These are phyloP conservation scores for Verticillium albo-atrum DNA, from an alignment of 2,329 filamentous ascomycete species.

Conservation along the genomic window DNA sequence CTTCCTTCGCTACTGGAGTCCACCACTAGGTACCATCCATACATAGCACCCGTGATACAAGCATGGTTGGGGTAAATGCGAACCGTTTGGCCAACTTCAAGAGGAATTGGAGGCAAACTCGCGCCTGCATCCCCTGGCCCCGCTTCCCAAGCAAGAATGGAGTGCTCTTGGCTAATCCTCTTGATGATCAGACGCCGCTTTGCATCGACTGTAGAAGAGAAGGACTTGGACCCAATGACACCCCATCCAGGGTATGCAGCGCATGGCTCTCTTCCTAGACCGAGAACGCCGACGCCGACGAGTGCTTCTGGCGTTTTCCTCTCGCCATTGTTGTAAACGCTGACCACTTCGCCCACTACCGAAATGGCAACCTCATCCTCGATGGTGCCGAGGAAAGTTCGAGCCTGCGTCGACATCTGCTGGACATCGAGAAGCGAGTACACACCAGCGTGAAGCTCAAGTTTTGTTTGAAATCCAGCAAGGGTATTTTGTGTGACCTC, in stretches of 20 bases:
- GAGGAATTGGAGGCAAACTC: constrained; percentile 20
- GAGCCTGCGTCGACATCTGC: constrained; percentile 53
- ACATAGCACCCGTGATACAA: constrained; percentile 56
- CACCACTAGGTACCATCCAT: constrained; percentile 53
- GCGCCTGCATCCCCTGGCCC: constrained; percentile 20
- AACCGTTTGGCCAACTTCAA: constrained; percentile 37
- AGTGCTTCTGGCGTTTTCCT: constrained; percentile 43
- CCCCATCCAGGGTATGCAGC: constrained; percentile 58
- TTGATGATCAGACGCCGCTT: constrained; percentile 45
- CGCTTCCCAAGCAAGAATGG: constrained; percentile 49
- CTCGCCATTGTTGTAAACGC: constrained; percentile 44
- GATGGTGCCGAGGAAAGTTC: constrained; percentile 15
- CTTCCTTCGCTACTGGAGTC: constrained; percentile 37
- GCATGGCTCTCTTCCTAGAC: constrained; percentile 58
- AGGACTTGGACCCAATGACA: constrained; percentile 38
- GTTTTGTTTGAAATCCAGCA: constrained; percentile 4
- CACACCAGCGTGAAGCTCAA: constrained; percentile 63
- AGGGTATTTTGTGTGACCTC: constrained; percentile 4
- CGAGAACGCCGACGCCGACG: constrained; percentile 52
- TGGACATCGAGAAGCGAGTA: constrained; percentile 63
- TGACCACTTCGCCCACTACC: constrained; percentile 57
- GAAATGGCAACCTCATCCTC: constrained; percentile 49
- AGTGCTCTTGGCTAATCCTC: constrained; percentile 63
- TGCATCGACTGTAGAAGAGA: neutral
- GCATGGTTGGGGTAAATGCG: constrained; percentile 61